phyloP scores from a whole-genome alignment of 352 stramenopile genomes.

The Aphanomyces cochlioides region DNA sequence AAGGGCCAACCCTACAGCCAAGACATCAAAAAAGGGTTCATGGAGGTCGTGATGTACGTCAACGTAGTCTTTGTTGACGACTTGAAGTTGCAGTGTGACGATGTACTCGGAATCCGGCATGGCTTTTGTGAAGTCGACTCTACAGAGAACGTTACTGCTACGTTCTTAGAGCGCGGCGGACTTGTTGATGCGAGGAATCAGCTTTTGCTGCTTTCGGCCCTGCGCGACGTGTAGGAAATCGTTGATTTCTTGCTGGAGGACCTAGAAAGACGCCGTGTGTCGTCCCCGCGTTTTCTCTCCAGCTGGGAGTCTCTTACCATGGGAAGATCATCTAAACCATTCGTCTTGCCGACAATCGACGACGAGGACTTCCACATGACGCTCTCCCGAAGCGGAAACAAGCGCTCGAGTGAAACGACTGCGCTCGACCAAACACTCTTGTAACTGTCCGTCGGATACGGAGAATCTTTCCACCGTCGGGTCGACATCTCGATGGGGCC shows the following conservation, averaged over 20 bases:
- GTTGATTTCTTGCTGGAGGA: constrained; percentile 57
- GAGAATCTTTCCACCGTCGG: too few species aligned
- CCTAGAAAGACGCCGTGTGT: constrained; percentile 30
- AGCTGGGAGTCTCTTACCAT: not conserved
- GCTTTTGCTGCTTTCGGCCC: constrained; percentile 43
- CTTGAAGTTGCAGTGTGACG: constrained; percentile 29
- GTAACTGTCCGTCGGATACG: too few species aligned
- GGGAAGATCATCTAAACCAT: constrained; percentile 23
- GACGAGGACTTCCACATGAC: constrained; percentile 28
- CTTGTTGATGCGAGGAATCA: constrained; percentile 60
- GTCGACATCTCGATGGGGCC: constrained; percentile 1
- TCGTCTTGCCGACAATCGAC: constrained; percentile 31
- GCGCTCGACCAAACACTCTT: not conserved
- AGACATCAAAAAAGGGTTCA: not conserved
- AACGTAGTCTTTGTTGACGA: constrained; percentile 26
- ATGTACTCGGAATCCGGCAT: constrained; percentile 22
- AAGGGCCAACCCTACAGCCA: not conserved
- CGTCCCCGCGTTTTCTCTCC: not conserved
- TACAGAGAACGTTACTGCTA: not conserved
- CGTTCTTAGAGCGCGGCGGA: constrained; percentile 14
- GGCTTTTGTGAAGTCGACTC: constrained; percentile 25
- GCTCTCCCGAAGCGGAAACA: too few species aligned
- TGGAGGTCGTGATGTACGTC: constrained; percentile 21
- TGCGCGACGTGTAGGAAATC: constrained; percentile 53
- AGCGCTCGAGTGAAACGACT: not conserved